phyloP scores from a whole-genome alignment of 352 stramenopile species.

The Globisporangium orthogonon region DNA sequence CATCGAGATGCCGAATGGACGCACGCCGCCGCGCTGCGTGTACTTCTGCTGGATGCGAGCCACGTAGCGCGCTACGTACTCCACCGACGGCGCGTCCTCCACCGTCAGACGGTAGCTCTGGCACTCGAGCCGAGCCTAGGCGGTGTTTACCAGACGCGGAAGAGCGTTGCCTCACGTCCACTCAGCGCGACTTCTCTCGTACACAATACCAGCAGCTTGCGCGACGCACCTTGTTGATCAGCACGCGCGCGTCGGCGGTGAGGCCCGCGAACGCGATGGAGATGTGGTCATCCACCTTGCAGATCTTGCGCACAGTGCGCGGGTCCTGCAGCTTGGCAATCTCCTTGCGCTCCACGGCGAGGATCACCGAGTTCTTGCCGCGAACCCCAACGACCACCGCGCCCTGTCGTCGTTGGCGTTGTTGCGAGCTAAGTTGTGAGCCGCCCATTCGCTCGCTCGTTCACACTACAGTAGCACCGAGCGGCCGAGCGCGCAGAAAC shows the following conservation, averaged over 20 bases:
- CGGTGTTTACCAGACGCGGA: not conserved
- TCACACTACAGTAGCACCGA: not conserved
- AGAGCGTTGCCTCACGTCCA: too few relatives aligned
- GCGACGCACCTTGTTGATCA: constrained; percentile 91
- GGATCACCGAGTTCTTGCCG: constrained; percentile 93
- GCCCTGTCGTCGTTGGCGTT: constrained; percentile 40
- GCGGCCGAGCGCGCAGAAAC: not conserved
- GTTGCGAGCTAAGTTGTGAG: not conserved
- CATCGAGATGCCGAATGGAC: constrained; percentile 98
- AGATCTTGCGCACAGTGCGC: constrained; percentile 98
- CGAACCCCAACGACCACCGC: constrained; percentile 96
- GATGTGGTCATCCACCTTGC: constrained; percentile 97
- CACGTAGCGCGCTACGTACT: constrained; percentile 98
- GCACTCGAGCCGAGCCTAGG: constrained; percentile 90
- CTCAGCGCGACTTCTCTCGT: too few relatives aligned
- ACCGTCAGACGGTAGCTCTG: constrained; percentile 98
- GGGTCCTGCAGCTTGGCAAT: constrained; percentile 92
- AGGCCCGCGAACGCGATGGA: constrained; percentile 98
- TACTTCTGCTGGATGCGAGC: constrained; percentile 96
- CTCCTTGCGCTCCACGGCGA: constrained; percentile 90
- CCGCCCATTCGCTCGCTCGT: not conserved
- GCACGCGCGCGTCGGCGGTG: constrained; percentile 96
- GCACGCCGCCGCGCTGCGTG: constrained; percentile 97
- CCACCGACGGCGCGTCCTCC: constrained; percentile 91
- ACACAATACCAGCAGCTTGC: not conserved